Base-by-base conservation (phyloP, 495 filamentous ascomycete species). In the Ramalina intermedia region DNA sequence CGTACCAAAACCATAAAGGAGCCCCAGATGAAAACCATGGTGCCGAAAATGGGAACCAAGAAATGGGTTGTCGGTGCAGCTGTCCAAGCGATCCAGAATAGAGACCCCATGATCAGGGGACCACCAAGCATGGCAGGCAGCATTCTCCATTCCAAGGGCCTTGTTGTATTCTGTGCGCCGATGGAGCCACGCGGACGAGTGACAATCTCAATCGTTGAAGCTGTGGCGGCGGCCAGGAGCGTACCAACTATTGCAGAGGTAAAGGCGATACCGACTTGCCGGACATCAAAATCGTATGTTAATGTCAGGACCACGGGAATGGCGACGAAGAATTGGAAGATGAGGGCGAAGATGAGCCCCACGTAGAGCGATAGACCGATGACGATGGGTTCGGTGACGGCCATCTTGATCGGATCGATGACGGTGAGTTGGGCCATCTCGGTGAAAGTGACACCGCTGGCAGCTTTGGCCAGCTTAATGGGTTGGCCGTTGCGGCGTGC, bases 11-110 rank as follows among this genome's bases (percentile, higher is more conserved):
- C 56, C 47, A 62, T 65, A 23, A 79, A 58, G 58, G 73, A 78
- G 1, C 76, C 79, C 71, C 72, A 80, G 3, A 76, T 75, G 58
- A 82, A 83, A 5, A 78, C 72, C 2, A 77, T 58, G 4, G 76
- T 76, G 14, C 74, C 67, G 20, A 51, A 47, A n/a, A 60, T 57
- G 18, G 57, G 57, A 27, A 46, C 50, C 23, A 51, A 17, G 40
- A 45, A 55, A 41, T 53, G 44, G 11, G 55, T 37, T 11, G 37
- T 47, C 13, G 57, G 45, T 51, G 57, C 46, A 50, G 65, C 40
- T 71, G 60, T 43, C 65, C 70, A 56, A 61, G 50, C 41, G 55
- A 59, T 51, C 48, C 58, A 60, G 26, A 60, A 60, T 17, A 60
- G 55, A 33, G 57, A 57, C 4, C 68, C 57, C 2, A 70, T 71